Evolutionary conservation across 2,329 filamentous ascomycete species (phyloP).

Genomic region (Aspergillus ustus): DNA sequence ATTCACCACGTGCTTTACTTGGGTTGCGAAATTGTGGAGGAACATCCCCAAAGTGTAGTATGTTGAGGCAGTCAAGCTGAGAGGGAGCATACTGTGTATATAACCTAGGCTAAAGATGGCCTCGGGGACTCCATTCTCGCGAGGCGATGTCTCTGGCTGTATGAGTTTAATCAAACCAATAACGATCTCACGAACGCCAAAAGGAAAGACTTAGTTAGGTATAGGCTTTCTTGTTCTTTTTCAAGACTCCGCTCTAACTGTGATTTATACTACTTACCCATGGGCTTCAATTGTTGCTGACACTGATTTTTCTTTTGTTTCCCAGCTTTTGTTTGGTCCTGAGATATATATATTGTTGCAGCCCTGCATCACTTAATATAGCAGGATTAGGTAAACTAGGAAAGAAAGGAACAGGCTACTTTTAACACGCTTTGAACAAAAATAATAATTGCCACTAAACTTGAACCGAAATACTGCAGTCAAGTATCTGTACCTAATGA

Average conservation of each 20-base stretch:
- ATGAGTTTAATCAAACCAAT: slow-evolving; percentile 23
- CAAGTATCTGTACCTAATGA: neutral
- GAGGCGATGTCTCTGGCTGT: slow-evolving; percentile 22
- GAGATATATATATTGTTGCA: too few species aligned
- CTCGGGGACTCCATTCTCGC: slow-evolving; percentile 18
- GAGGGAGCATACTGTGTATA: slow-evolving; percentile 24
- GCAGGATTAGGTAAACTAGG: too few species aligned
- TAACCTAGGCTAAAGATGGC: slow-evolving; percentile 18
- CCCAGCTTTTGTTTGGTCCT: too few species aligned
- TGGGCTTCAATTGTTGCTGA: too few species aligned
- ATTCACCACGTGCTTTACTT: slow-evolving; percentile 12
- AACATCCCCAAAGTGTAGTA: slow-evolving; percentile 9
- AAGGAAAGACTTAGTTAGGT: neutral
- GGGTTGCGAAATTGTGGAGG: slow-evolving; percentile 6
- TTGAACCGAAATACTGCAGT: too few species aligned
- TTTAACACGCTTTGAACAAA: too few species aligned
- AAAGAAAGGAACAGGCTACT: too few species aligned
- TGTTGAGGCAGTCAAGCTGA: slow-evolving; percentile 5
- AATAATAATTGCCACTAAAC: too few species aligned
- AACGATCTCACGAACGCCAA: slow-evolving; percentile 21
- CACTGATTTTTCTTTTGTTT: too few species aligned
- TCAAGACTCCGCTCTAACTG: too few species aligned
- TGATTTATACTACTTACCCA: too few species aligned
- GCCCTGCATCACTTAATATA: too few species aligned
- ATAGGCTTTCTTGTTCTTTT: neutral